These are phyloP conservation scores for Asterochloris sp. DNA, from an alignment of 139 green algal genomes.

Conservation along the genomic window DNA sequence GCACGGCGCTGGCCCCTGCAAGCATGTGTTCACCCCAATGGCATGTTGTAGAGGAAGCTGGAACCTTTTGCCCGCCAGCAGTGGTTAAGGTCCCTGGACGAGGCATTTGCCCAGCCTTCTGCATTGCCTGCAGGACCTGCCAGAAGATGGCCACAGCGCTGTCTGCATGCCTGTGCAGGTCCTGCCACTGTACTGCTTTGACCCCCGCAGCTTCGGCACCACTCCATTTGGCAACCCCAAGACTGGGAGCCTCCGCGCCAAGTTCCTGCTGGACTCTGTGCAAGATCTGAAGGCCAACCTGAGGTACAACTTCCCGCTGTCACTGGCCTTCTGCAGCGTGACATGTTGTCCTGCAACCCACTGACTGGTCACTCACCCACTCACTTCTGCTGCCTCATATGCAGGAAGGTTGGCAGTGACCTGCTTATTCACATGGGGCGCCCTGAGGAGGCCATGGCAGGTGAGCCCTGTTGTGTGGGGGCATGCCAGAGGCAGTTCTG, in stretches of 20 bases:
- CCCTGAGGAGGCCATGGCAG: slow-evolving; percentile 23
- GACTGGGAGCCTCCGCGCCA: slow-evolving; percentile 59
- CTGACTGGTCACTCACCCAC: too few species aligned
- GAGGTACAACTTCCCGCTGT: not conserved
- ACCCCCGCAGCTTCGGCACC: slow-evolving; percentile 68
- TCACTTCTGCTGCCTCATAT: too few species aligned
- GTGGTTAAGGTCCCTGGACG: too few species aligned
- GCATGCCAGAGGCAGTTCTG: too few species aligned
- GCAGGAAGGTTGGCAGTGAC: slow-evolving; percentile 17
- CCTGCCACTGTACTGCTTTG: slow-evolving; percentile 91
- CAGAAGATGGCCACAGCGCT: not conserved
- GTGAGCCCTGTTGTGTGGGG: not conserved
- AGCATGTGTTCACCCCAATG: too few species aligned
- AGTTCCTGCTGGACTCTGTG: slow-evolving; percentile 87
- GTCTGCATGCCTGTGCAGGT: slow-evolving; percentile 45
- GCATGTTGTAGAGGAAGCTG: too few species aligned
- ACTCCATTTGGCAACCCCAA: slow-evolving; percentile 56
- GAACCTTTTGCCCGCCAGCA: too few species aligned
- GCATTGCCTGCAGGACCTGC: not conserved
- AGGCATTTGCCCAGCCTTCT: too few species aligned
- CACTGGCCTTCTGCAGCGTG: too few species aligned
- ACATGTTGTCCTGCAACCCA: too few species aligned
- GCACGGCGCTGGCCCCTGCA: too few species aligned
- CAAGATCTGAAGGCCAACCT: slow-evolving; percentile 61
- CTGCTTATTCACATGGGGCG: slow-evolving; percentile 15